Conservation (phyloP, 148 eudicot genomes). For the Drosera capensis region DNA sequence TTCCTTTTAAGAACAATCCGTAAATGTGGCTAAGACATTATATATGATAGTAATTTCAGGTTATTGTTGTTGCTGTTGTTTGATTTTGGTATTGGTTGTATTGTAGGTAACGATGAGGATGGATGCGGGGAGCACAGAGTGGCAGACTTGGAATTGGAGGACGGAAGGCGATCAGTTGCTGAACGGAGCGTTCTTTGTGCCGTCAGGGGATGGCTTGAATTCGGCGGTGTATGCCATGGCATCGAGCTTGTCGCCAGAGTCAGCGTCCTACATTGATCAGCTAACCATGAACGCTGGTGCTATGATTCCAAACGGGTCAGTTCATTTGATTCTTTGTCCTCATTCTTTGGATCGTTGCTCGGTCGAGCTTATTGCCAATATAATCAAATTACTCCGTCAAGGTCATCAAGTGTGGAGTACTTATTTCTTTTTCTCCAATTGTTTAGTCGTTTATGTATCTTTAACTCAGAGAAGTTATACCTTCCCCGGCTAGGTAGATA, state of each 20-base stretch:
- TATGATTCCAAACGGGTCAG: slow-evolving; percentile 32
- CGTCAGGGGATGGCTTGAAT: slow-evolving; percentile 53
- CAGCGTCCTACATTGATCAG: slow-evolving; percentile 50
- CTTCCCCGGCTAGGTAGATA: too few species aligned
- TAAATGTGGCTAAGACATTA: too few species aligned
- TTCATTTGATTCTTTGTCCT: slow-evolving; percentile 5
- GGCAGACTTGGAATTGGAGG: slow-evolving; percentile 82
- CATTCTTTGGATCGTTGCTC: neutral
- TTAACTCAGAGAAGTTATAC: too few species aligned
- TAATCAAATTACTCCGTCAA: too few species aligned
- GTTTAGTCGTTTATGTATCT: too few species aligned
- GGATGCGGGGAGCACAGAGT: slow-evolving; percentile 31
- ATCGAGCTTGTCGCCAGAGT: slow-evolving; percentile 53
- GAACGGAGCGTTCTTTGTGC: slow-evolving; percentile 83
- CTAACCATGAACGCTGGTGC: slow-evolving; percentile 64
- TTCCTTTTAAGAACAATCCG: too few species aligned
- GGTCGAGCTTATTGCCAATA: too few species aligned
- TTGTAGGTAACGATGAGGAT: slow-evolving; percentile 78
- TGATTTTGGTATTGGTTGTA: too few species aligned
- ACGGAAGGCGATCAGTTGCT: slow-evolving; percentile 72
- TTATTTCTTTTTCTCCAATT: too few species aligned
- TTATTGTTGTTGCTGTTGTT: too few species aligned
- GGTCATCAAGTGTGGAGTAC: too few species aligned
- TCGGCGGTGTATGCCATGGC: slow-evolving; percentile 37
- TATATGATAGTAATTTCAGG: too few species aligned